Evolutionary conservation across 179 eudicot genomes (phyloP), one percentile per base, ranked within the genome.

Genomic region (Dionaea muscipula): DNA sequence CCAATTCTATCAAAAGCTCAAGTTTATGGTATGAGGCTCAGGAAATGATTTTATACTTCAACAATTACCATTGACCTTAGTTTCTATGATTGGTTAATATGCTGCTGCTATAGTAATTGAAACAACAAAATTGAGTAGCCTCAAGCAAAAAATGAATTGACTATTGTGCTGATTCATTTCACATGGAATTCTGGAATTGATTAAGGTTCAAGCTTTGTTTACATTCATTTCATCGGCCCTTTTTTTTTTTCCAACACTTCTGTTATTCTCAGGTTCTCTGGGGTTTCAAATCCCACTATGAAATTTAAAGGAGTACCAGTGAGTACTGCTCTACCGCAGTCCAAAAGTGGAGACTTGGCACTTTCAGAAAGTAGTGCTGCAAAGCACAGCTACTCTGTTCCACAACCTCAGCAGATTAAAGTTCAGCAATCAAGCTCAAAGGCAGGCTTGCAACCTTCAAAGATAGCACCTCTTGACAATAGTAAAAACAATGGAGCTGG

Each of bases 221-320:
- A 31, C 35, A 31, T 31, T 31, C 10, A 11, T 31, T 31, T 31
- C 35, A 31, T 31, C 8, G 10, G 35, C 10, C 10, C 10, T 31
- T 11, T 31, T 31, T 31, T 31, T 31, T 4, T 31, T 1, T 31
- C 35, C 10, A 4, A 4, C 35, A 20, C 45, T 48, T 14, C 37
- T 33, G 12, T 13, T 9, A 8, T 38, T 13, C 17, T 64, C 70
- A 93, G 99, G 84, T 85, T 88, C 56, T 81, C 94, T 65, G 93
- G 94, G 55, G 78, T 93, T 64, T 79, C 75, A 59, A 93, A 83
- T 76, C 67, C 82, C 63, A 76, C 64, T 51, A 86, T 93, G 63
- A 79, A 77, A 75, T 76, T 93, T 56, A 71, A 74, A 24, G 82
- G 75, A 60, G 62, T 70, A 51, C 43, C 73, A 63, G 49, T 26